Evolutionary conservation across 192 early-diverging fungal genomes (phyloP).

Genomic region (Podila epicladia): DNA sequence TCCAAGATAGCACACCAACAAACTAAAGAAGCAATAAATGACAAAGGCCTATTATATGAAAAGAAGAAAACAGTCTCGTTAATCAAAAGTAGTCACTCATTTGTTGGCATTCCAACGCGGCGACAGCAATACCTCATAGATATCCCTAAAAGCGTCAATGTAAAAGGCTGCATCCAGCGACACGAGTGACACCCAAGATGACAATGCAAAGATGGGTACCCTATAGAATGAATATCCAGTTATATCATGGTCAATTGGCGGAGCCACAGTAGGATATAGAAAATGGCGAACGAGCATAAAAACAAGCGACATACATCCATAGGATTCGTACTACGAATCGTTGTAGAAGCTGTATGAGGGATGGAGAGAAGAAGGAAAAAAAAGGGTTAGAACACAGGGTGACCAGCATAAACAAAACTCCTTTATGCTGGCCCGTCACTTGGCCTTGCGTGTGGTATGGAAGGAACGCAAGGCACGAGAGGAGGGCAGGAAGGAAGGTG

Average conservation of each 20-base stretch:
- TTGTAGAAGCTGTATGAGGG: constrained; percentile 9
- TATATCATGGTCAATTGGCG: no score
- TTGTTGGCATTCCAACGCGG: background rate
- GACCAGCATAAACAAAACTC: no score
- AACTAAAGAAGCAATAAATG: constrained; percentile 93
- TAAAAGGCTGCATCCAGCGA: constrained; percentile 83
- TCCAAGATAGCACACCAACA: constrained; percentile 87
- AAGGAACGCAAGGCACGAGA: no score
- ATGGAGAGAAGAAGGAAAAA: background rate
- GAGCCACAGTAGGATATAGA: no score
- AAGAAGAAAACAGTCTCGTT: background rate
- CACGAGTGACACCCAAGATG: constrained; percentile 79
- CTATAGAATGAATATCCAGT: constrained; percentile 27
- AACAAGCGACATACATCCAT: constrained; percentile 15
- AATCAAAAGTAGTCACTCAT: no score
- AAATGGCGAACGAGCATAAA: background rate
- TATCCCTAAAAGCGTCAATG: constrained; percentile 89
- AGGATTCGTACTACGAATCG: constrained; percentile 28
- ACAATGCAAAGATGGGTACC: constrained; percentile 91
- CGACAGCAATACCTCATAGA: constrained; percentile 74
- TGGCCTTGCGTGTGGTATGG: no score
- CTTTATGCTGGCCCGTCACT: no score
- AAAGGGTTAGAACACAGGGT: background rate
- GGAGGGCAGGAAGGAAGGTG: no score
- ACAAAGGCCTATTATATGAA: constrained; percentile 76